A percentile compares a stretch with the other conserved stretches of the same genome.
These are phyloP conservation scores for Ramaria rubella DNA, from an alignment of 768 basidiomycete genomes.

Conservation along the genomic window DNA sequence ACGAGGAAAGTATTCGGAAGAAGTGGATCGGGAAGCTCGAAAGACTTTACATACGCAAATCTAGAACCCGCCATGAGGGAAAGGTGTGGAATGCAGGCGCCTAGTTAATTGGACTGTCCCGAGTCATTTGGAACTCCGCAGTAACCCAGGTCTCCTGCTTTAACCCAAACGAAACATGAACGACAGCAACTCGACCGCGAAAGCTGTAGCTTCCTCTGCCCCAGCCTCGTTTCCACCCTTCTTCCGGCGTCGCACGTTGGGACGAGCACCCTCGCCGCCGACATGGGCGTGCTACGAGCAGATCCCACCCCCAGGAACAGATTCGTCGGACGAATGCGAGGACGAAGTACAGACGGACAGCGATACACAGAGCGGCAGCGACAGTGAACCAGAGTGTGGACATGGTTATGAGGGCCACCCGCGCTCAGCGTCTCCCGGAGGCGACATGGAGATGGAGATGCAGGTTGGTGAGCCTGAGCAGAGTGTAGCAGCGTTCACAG, in stretches of 20 bases:
- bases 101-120: slow-evolving; percentile 1
- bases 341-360: slow-evolving; percentile 30
- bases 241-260: slow-evolving; percentile 9
- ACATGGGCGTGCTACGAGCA: slow-evolving; percentile 91
- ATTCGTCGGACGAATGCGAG: slow-evolving; percentile 45
- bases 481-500: slow-evolving; percentile 31
- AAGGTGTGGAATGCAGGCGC: neutral
- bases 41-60: slow-evolving; percentile 84
- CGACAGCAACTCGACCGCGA: neutral
- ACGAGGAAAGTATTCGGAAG: slow-evolving; percentile 81
- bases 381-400: slow-evolving; percentile 4
- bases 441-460: slow-evolving; percentile 57
- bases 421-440: slow-evolving; percentile 10
- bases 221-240: slow-evolving; percentile 8
- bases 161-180: neutral
- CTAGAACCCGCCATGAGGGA: slow-evolving; percentile 81
- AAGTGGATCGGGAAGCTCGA: slow-evolving; percentile 82
- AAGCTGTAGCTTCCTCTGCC: slow-evolving; percentile 6
- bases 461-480: slow-evolving; percentile 31
- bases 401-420: neutral
- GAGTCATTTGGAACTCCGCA: neutral
- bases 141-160: neutral
- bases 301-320: slow-evolving; percentile 49
- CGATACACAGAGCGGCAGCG: slow-evolving; percentile 6
- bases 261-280: slow-evolving; percentile 64